Evolutionary conservation across 768 basidiomycete genomes (phyloP).

Genomic region (Lactifluus hygrophoroides): DNA sequence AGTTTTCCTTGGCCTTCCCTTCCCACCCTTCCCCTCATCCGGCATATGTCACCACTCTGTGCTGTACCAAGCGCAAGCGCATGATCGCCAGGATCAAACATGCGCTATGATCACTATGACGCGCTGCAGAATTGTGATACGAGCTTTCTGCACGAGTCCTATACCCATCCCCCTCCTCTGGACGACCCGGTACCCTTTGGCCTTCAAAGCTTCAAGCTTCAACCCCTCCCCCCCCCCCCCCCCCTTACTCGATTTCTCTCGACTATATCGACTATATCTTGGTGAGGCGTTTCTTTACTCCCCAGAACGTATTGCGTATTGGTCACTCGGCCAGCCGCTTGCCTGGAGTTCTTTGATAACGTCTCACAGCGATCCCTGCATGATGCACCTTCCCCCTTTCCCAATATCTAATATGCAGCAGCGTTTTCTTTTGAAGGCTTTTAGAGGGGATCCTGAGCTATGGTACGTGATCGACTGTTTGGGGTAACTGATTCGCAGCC

Average conservation of each 20-base stretch:
- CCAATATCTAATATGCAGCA: neutral
- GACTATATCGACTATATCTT: neutral
- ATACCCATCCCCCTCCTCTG: too few relatives aligned
- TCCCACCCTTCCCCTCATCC: neutral
- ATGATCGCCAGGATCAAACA: too few relatives aligned
- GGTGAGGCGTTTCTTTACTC: neutral
- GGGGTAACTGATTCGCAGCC: neutral
- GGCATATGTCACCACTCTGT: neutral
- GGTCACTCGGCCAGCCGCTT: neutral
- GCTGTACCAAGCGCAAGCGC: neutral
- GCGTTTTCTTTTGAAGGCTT: neutral
- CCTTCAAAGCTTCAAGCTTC: too few relatives aligned
- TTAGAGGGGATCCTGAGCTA: neutral
- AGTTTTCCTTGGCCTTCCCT: too few relatives aligned
- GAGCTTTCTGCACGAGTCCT: too few relatives aligned
- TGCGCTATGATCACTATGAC: too few relatives aligned
- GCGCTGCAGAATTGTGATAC: too few relatives aligned
- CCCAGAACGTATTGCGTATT: neutral
- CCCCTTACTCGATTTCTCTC: neutral
- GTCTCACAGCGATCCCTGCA: neutral
- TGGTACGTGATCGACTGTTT: conserved; percentile 1
- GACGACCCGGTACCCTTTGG: too few relatives aligned
- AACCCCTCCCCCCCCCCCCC: too few relatives aligned
- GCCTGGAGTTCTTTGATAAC: neutral
- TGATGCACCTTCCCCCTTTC: too few relatives aligned